Conservation (phyloP, 2,329 filamentous ascomycete genomes). For the Clonostachys chloroleuca region DNA sequence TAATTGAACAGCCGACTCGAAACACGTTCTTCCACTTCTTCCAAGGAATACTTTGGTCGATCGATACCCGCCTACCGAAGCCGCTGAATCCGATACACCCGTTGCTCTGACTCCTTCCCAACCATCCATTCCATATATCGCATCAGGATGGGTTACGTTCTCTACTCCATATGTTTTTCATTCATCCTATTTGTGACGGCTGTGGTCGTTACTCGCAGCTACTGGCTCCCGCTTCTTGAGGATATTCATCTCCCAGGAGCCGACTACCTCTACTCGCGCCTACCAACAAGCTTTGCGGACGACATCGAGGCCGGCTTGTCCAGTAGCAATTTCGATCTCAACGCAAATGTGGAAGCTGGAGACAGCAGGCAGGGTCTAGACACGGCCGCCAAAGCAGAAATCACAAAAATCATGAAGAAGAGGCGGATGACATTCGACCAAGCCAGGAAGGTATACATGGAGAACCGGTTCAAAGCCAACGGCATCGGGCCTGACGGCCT, state of each 20-base stretch:
- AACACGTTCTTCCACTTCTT: no score
- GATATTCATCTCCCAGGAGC: constrained; percentile 48
- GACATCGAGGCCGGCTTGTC: constrained; percentile 88
- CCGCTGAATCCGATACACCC: no score
- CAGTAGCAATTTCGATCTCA: constrained; percentile 78
- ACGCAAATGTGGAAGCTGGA: constrained; percentile 72
- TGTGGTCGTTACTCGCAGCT: constrained; percentile 74
- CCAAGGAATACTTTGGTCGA: no score
- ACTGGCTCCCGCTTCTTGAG: constrained; percentile 71
- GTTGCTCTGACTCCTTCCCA: no score
- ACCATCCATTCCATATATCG: no score
- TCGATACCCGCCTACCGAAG: no score
- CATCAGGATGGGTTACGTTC: constrained; percentile 67
- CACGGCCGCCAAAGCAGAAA: constrained; percentile 72
- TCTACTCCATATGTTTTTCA: constrained; percentile 72
- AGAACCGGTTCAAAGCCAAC: constrained; percentile 80
- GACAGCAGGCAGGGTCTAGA: constrained; percentile 81
- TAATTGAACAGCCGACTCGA: no score
- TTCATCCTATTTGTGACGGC: constrained; percentile 68
- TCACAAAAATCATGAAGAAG: constrained; percentile 87
- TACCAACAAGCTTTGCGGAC: constrained; percentile 72
- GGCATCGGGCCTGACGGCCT: constrained; percentile 84
- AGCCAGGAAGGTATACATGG: constrained; percentile 79
- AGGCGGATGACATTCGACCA: constrained; percentile 83
- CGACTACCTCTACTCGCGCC: constrained; percentile 68